Conservation (phyloP, 2,329 filamentous ascomycete genomes). For the Aspergillus sp. region DNA sequence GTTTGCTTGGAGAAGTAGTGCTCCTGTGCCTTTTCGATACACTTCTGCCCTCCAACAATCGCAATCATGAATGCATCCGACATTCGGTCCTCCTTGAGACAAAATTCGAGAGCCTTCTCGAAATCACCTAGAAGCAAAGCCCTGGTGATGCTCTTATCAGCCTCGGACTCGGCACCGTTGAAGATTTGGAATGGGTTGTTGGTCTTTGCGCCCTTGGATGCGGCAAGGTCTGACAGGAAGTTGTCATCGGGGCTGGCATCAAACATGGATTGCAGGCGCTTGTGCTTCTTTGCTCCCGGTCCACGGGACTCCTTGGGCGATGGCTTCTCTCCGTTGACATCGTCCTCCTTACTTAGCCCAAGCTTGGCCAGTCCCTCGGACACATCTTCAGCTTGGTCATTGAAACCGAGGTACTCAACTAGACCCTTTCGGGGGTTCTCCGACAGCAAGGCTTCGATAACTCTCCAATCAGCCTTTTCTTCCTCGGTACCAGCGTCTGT, state of each 20-base stretch:
- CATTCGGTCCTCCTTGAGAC: constrained; percentile 81
- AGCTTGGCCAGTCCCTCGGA: constrained; percentile 45
- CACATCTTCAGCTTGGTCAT: constrained; percentile 57
- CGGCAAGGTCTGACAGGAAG: constrained; percentile 80
- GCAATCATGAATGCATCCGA: constrained; percentile 98
- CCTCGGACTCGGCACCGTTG: constrained; percentile 75
- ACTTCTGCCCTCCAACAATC: constrained; percentile 89
- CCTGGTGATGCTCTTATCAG: constrained; percentile 83
- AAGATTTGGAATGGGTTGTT: constrained; percentile 93
- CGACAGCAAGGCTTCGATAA: constrained; percentile 84
- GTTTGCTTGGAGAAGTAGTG: constrained; percentile 84
- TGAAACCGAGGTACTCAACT: constrained; percentile 86
- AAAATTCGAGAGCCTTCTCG: constrained; percentile 83
- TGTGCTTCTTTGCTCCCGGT: constrained; percentile 56
- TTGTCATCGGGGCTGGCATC: constrained; percentile 73
- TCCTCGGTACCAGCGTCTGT: constrained; percentile 76
- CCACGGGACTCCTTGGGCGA: constrained; percentile 49
- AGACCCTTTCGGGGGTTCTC: constrained; percentile 84
- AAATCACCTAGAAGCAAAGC: constrained; percentile 90
- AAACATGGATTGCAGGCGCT: constrained; percentile 75
- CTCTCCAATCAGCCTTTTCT: constrained; percentile 94
- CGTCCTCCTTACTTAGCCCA: constrained; percentile 39
- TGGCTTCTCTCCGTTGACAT: constrained; percentile 43
- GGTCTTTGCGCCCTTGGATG: constrained; percentile 87
- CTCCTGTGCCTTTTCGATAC: constrained; percentile 90